phyloP scores from a whole-genome alignment of 1,284 basidiomycete species.

The Fomitopsis betulina region DNA sequence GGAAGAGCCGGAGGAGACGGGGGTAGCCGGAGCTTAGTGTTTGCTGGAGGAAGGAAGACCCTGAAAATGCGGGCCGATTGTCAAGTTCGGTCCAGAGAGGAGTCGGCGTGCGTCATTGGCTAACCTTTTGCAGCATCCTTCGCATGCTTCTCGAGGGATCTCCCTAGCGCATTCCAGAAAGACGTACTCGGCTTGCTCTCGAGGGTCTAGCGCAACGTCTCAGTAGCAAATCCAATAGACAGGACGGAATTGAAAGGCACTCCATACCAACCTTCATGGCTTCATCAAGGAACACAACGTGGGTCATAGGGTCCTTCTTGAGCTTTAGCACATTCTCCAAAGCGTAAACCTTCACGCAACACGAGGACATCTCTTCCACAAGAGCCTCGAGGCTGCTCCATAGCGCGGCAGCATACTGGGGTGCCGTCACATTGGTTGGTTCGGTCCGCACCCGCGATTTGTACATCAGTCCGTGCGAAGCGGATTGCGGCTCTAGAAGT shows the following conservation, averaged over 20 bases:
- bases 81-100: not conserved
- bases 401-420: conserved; percentile 77
- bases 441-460: conserved; percentile 81
- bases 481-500: conserved; percentile 34
- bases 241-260: not conserved
- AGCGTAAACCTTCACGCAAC: conserved; percentile 93
- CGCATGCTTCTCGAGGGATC: conserved; percentile 75
- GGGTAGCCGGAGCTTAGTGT: conserved; percentile 85
- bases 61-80: conserved; percentile 32
- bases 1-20: conserved; percentile 82
- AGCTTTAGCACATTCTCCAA: conserved; percentile 90
- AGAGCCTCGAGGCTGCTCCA: conserved; percentile 83
- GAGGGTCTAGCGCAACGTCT: conserved; percentile 40
- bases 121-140: conserved; percentile 73
- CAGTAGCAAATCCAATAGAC: not conserved
- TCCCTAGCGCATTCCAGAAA: conserved; percentile 86
- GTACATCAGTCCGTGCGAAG: conserved; percentile 50
- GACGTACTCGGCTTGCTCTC: conserved; percentile 88
- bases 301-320: conserved; percentile 79
- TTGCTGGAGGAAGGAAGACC: conserved; percentile 82
- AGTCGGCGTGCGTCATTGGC: not conserved
- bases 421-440: conserved; percentile 77
- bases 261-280: conserved; percentile 69
- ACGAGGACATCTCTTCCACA: conserved; percentile 85
- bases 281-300: conserved; percentile 83